These are phyloP conservation scores for Saccharum spontaneum DNA, from an alignment of 176 grass and related monocot genomes.

Conservation along the genomic window DNA sequence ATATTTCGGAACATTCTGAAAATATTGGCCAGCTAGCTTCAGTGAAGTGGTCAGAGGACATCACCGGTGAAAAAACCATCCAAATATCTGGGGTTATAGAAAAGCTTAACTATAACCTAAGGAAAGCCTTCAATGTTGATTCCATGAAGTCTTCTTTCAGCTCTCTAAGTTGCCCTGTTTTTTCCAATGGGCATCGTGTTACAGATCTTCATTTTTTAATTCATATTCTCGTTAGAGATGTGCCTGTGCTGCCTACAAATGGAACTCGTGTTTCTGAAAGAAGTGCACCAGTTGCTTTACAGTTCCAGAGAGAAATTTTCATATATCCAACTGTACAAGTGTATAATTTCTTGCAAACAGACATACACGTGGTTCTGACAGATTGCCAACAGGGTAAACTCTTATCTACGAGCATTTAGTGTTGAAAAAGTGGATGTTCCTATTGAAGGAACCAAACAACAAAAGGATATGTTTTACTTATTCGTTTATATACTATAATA, in stretches of 20 bases:
- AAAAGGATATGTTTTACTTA: slow-evolving; percentile 31
- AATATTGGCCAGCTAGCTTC: slow-evolving; percentile 37
- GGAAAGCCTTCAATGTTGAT: slow-evolving; percentile 61
- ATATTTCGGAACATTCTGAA: slow-evolving; percentile 46
- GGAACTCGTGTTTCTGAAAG: slow-evolving; percentile 44
- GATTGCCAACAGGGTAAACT: slow-evolving; percentile 57
- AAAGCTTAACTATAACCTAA: slow-evolving; percentile 76
- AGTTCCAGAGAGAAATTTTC: slow-evolving; percentile 76
- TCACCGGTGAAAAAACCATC: slow-evolving; percentile 61
- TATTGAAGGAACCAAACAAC: slow-evolving; percentile 27
- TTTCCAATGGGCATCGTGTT: slow-evolving; percentile 45
- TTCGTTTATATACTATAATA: slow-evolving; percentile 36
- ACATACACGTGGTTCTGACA: slow-evolving; percentile 60
- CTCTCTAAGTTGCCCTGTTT: slow-evolving; percentile 66
- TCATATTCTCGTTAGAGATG: slow-evolving; percentile 72
- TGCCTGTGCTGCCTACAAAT: slow-evolving; percentile 62
- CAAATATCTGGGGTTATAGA: slow-evolving; percentile 68
- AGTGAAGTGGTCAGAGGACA: slow-evolving; percentile 76
- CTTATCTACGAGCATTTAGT: slow-evolving; percentile 34
- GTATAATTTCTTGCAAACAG: slow-evolving; percentile 81
- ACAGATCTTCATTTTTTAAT: slow-evolving; percentile 76
- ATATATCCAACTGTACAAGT: slow-evolving; percentile 85
- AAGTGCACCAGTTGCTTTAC: slow-evolving; percentile 52
- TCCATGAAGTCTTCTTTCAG: slow-evolving; percentile 79
- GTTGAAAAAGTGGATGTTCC: slow-evolving; percentile 9